phyloP scores from a whole-genome alignment of 2,329 filamentous ascomycete genomes.

The Phaeosphaeria sp. region DNA sequence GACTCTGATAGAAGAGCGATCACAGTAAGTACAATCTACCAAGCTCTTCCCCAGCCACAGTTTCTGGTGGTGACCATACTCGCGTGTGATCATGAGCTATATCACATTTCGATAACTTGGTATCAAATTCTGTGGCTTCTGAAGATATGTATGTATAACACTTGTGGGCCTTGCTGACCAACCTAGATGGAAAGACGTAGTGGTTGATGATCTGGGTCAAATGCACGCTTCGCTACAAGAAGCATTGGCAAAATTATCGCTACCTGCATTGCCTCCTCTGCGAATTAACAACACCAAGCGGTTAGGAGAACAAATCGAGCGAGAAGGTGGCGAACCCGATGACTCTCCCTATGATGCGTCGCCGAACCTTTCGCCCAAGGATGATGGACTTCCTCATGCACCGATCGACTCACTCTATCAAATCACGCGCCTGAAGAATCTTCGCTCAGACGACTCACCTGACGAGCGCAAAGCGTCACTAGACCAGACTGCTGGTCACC shows the following conservation, averaged over 20 bases:
- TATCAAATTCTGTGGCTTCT: no score
- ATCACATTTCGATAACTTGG: no score
- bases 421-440: constrained; percentile 51
- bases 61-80: background rate
- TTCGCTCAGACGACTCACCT: constrained; percentile 48
- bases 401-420: constrained; percentile 59
- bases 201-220: constrained; percentile 34
- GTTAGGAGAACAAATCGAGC: constrained; percentile 22
- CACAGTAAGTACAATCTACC: constrained; percentile 28
- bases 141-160: background rate
- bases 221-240: constrained; percentile 51
- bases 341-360: constrained; percentile 44
- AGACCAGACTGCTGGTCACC: constrained; percentile 1
- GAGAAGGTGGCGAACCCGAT: constrained; percentile 47
- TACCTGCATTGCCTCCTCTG: constrained; percentile 48
- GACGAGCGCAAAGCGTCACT: constrained; percentile 40
- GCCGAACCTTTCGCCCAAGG: constrained; percentile 34
- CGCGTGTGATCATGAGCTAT: no score
- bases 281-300: constrained; percentile 23
- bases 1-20: constrained; percentile 57
- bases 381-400: constrained; percentile 33
- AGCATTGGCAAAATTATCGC: constrained; percentile 47
- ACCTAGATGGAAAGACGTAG: constrained; percentile 32
- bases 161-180: background rate
- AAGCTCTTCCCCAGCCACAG: background rate